phyloP scores from a whole-genome alignment of 345 rosid genomes.

The Salix brachista region DNA sequence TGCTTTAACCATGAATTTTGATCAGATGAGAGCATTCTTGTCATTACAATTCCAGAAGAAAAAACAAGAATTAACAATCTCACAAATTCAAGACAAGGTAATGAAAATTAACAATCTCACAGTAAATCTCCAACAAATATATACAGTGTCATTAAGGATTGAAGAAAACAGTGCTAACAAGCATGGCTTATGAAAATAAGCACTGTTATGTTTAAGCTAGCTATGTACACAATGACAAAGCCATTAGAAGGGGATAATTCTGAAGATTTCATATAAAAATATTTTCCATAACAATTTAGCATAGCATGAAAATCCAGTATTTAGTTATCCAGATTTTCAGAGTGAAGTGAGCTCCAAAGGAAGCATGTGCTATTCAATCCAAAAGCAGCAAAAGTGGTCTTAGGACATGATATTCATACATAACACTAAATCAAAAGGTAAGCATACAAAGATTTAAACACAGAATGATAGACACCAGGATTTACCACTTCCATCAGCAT shows the following conservation, averaged over 20 bases:
- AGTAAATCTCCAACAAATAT: neutral
- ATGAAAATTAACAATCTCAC: neutral
- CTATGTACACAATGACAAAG: neutral
- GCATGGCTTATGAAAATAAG: neutral
- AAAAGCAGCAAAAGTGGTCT: neutral
- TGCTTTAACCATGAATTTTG: neutral
- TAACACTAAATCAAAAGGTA: neutral
- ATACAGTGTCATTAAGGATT: neutral
- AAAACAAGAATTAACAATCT: neutral
- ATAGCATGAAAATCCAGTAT: neutral
- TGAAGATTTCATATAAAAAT: neutral
- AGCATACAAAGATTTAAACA: neutral
- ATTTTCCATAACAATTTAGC: neutral
- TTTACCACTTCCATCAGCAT: slow-evolving; percentile 98
- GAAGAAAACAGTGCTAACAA: neutral
- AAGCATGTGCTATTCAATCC: slow-evolving; percentile 7
- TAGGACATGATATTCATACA: neutral
- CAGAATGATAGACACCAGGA: neutral
- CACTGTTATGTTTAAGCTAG: neutral
- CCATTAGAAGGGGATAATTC: neutral
- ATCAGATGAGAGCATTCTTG: neutral
- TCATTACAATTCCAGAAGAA: neutral
- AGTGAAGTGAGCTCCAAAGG: neutral
- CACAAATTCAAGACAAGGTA: neutral
- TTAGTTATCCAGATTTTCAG: neutral